Percentiles rank a stretch among this genome's conserved stretches.
phyloP scores from a whole-genome alignment of 2,329 filamentous ascomycete genomes.

The Colletotrichum melonis region DNA sequence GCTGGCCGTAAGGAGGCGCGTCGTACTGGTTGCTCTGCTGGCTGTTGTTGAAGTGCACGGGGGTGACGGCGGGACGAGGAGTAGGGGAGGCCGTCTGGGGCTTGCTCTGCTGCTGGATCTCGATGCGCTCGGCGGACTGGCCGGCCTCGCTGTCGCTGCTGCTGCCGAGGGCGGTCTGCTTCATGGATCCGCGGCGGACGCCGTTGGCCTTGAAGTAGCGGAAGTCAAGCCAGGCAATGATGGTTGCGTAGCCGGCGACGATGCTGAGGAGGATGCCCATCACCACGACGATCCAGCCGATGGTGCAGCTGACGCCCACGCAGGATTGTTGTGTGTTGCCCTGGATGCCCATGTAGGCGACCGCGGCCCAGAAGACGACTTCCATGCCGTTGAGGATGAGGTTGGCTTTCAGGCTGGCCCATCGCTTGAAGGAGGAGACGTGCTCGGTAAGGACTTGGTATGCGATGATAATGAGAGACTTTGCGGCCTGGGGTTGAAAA shows the following conservation, averaged over 20 bases:
- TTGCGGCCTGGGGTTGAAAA: slow-evolving; percentile 41
- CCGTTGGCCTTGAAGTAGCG: slow-evolving; percentile 17
- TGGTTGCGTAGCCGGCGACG: slow-evolving; percentile 16
- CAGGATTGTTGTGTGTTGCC: slow-evolving; percentile 17
- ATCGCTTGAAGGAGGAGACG: slow-evolving; percentile 44
- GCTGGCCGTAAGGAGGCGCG: not conserved
- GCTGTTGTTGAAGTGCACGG: not conserved
- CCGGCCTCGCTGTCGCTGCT: slow-evolving; percentile 1
- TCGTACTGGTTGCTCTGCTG: not conserved
- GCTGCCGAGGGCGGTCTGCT: slow-evolving; percentile 12
- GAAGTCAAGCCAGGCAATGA: slow-evolving; percentile 29
- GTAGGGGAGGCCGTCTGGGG: not conserved
- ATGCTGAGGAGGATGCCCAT: slow-evolving; percentile 26
- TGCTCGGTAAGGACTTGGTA: slow-evolving; percentile 54
- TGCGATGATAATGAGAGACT: slow-evolving; percentile 52
- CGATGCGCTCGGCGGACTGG: not conserved
- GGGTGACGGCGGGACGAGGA: not conserved
- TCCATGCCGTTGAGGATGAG: slow-evolving; percentile 54
- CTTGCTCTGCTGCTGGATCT: not conserved
- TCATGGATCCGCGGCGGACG: slow-evolving; percentile 9
- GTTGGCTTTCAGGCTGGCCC: slow-evolving; percentile 53
- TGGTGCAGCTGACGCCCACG: slow-evolving; percentile 26
- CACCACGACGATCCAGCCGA: slow-evolving; percentile 28
- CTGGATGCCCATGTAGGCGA: slow-evolving; percentile 39
- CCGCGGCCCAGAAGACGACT: slow-evolving; percentile 53